Conservation (phyloP, 148 eudicot species). For the Gaultheria prostrata region DNA sequence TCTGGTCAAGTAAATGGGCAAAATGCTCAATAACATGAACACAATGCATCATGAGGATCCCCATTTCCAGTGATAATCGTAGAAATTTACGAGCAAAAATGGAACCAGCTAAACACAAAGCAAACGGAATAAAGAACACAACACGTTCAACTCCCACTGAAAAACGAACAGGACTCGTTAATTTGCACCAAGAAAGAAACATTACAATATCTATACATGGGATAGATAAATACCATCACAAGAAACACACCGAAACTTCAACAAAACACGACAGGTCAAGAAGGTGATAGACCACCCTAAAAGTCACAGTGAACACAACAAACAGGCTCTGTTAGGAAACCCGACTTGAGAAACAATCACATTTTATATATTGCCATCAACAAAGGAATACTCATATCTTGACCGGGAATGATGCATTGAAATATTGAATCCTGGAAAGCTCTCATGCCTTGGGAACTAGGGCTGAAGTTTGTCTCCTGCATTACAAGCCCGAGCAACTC, state of each 20-base stretch:
- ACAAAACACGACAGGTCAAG: conserved; percentile 1
- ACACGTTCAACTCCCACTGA: background rate
- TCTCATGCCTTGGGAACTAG: background rate
- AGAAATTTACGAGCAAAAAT: background rate
- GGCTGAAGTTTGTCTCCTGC: background rate
- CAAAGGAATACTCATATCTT: background rate
- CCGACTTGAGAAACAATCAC: background rate
- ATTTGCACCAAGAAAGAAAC: background rate
- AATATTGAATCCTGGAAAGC: conserved; percentile 2
- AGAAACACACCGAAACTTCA: background rate
- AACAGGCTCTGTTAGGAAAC: background rate
- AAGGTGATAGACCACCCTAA: background rate
- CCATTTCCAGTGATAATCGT: background rate
- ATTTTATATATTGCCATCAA: background rate
- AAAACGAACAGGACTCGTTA: background rate
- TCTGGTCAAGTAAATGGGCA: background rate
- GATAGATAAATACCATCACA: background rate
- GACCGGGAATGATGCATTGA: background rate
- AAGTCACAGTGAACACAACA: background rate
- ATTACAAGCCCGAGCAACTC: background rate
- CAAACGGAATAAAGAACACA: background rate
- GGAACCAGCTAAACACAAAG: background rate
- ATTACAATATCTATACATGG: background rate
- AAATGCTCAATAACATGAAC: background rate
- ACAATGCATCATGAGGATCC: background rate